Evolutionary conservation across 352 stramenopile species (phyloP), one percentile per base, ranked within the genome.

Genomic region (Phytophthora quininea): DNA sequence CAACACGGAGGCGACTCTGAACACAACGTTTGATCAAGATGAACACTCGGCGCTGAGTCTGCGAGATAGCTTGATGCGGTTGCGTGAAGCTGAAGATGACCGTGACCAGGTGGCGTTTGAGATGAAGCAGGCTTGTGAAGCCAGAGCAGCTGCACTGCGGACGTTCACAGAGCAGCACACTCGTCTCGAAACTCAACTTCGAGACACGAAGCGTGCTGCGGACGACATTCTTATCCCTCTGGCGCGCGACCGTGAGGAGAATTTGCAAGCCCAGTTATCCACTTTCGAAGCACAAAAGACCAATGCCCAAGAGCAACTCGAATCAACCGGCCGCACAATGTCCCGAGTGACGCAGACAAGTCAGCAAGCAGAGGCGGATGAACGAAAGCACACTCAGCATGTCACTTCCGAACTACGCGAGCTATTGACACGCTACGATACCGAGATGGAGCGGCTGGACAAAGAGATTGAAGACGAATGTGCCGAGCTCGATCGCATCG

Each of bases 31-130:
- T 9, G 85, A 93, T 45, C 82, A 93, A 60, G 78, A 88, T 68
- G 83, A 84, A 30, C 54, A 48, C 15, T 60, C 67, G 12, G 62
- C 64, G 0, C 45, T 58, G 9, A 67, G 50, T 33, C 58, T 91
- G 24, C 68, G 77, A 12, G 83, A 91, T 31, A 80, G 77, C n/a
- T 62, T 76, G 27, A 43, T 87, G 53, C 81, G 81, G 5, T 73
- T 93, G 40, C 77, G 79, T 14, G 85, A 93, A 37, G 62, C 69
- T 5, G 78, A 91, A 47, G 80, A 92, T 64, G 83, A 93, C 54
- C 66, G 78, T 9, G 76, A 77, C 45, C 85, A 92, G 62, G 67
- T 90, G 10, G 58, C 58, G 19, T 89, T 91, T 40, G 85, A 93
- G 54, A 78, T 93, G 3, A 24, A 60, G 9, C 61, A 73, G 15